Base-by-base conservation (phyloP, 1,139 yeast species). In the Geotrichum histeridarum region DNA sequence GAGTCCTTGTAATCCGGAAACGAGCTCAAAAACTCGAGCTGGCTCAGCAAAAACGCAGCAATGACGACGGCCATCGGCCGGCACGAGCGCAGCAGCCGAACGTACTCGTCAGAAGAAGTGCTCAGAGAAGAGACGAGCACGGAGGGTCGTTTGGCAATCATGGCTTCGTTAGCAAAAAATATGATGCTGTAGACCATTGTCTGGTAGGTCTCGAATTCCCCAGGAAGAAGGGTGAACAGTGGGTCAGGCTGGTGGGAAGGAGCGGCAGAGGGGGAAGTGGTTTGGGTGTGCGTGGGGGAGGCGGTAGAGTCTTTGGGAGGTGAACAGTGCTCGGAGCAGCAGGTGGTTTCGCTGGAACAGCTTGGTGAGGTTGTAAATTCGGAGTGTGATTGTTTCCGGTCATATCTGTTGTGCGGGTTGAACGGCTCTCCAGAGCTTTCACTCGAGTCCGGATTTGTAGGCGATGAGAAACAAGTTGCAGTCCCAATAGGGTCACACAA, bases 21-120 rank as follows among this genome's bases (percentile, higher is more conserved):
- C 7, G 45, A 27, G 9, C 37, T 41, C 38, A 53, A 15, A 31
- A 53, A 53, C 33, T 43, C 46, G n/a, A 31, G 12, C 42, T 48
- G 55, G 8, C 52, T 49, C 14, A 53, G n/a, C 32, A 42, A 35
- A 30, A 42, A 50, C 7, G 49, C 52, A 9, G 52, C 51, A 35
- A 53, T 17, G 1, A 53, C 37, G 1, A 42, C 7, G 8, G 55
- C 51, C 50, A 42, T 48, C n/a, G 55, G 55, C 12, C 52, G 39
- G 9, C 36, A 14, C 9, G 14, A 27, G 17, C 52, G 30, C 36
- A 53, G 32, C n/a, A 42, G 22, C 15, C 11, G 14, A 6, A 53
- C 15, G 18, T 35, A 53, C n/a, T 53, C 55, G 37, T 53, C 55
- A 3, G 55, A 52, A 7, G 46, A 27, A 4, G 42, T 45, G 33